Percentiles rank a stretch among this genome's conserved stretches.
phyloP scores from a whole-genome alignment of 202 grass and related monocot genomes.

The Carex arenaria region DNA sequence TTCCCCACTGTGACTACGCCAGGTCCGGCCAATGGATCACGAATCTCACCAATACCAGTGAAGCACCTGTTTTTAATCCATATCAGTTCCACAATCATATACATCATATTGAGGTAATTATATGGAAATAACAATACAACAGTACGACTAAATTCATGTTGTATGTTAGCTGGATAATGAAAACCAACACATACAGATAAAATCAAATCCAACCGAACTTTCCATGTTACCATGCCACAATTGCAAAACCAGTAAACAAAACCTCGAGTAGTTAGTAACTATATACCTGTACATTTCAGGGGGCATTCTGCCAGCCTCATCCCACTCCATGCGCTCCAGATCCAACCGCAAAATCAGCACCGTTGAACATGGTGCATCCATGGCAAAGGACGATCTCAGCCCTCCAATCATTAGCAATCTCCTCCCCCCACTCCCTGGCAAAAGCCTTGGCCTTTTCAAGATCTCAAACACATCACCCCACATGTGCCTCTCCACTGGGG shows the following conservation, averaged over 20 bases:
- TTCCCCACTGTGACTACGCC: constrained; percentile 24
- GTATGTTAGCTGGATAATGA: not conserved
- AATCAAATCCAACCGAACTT: not conserved
- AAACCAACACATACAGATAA: not conserved
- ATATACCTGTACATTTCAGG: constrained; percentile 57
- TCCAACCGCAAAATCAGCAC: constrained; percentile 85
- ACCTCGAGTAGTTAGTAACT: not conserved
- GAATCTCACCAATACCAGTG: constrained; percentile 59
- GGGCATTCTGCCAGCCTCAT: constrained; percentile 91
- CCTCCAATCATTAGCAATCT: constrained; percentile 94
- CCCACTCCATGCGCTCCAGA: constrained; percentile 89
- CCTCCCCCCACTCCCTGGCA: constrained; percentile 51
- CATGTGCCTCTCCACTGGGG: constrained; percentile 45
- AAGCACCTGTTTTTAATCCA: constrained; percentile 38
- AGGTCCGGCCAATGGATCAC: constrained; percentile 24
- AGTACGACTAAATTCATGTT: not conserved
- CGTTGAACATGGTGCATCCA: constrained; percentile 85
- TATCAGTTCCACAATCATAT: not conserved
- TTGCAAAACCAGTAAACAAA: not conserved
- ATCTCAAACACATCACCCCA: constrained; percentile 95
- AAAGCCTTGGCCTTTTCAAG: constrained; percentile 84
- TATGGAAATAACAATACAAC: not conserved
- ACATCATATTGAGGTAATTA: not conserved
- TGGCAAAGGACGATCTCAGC: constrained; percentile 69
- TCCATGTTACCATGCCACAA: not conserved